Evolutionary conservation across 306 rosid genomes (phyloP), one percentile per base, ranked within the genome.

Genomic region (Quercus aquifolioides): DNA sequence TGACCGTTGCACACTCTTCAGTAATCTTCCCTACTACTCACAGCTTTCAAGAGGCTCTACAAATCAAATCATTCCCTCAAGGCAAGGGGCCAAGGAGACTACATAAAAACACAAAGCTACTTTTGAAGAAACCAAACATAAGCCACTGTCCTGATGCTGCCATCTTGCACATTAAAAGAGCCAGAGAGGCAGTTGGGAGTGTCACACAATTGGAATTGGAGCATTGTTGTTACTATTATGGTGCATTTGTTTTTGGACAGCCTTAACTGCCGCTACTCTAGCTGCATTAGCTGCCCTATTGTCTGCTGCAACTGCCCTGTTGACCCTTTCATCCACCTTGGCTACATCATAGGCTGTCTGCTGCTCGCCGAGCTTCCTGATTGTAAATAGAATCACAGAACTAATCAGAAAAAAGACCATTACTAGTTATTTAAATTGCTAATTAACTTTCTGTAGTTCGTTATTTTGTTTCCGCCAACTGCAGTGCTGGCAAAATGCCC

Each of bases 241-340:
- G 76, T 93, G 94, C 86, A 90, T 89, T 85, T 89, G 97, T 78
- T 88, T 91, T 79, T 96, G 99, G 33, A 90, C 99, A 54, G 99
- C 98, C 83, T 96, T 96, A 72, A 93, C 93, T 1, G 98, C 96
- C 23, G 97, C 97, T 73, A 96, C 98, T 89, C 99, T 91, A 76
- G 97, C 99, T 70, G 99, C 99, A 82, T 91, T 96, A 62, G 98
- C 99, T 21, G 98, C 93, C 84, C 93, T 90, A 78, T 96, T 96
- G 6, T 98, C 98, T 6, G 97, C 96, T 9, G 92, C 82, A 59
- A 93, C 96, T 33, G 98, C 93, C 84, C 94, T 88, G 82, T 89
- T 93, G 71, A 93, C 99, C 84, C 99, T 87, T 80, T 96, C 99
- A 38, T 96, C 99, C 74, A 93, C 98, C 89, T 93, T 96, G 10